Conservation (phyloP, 169 alveolate species). For the Eimeria necatrix region DNA sequence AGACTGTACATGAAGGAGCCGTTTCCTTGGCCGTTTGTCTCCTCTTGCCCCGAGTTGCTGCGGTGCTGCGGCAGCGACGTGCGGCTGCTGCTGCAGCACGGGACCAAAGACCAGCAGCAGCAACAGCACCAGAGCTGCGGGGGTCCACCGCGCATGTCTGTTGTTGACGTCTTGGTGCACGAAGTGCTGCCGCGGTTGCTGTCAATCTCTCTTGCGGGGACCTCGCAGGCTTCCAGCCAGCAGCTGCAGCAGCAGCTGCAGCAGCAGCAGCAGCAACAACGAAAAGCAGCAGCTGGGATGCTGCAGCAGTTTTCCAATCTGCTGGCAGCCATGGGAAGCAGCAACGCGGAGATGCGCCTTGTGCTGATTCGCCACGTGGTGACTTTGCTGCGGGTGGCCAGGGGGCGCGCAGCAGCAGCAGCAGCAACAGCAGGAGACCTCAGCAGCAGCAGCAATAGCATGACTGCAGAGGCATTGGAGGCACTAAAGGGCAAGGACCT, state of each 20-base stretch:
- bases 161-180: conserved; percentile 57
- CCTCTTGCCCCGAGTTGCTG: conserved; percentile 48
- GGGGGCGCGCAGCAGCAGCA: conserved; percentile 57
- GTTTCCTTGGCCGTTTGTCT: conserved; percentile 52
- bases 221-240: background rate
- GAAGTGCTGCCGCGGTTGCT: conserved; percentile 73
- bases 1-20: conserved; percentile 49
- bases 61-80: conserved; percentile 35
- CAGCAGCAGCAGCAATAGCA: background rate
- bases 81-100: conserved; percentile 63
- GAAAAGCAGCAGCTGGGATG: conserved; percentile 42
- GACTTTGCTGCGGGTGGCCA: conserved; percentile 26
- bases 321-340: conserved; percentile 75
- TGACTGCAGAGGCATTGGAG: conserved; percentile 8
- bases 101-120: conserved; percentile 30
- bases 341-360: conserved; percentile 66
- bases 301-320: conserved; percentile 61
- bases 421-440: conserved; percentile 27
- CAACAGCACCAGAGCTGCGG: conserved; percentile 69
- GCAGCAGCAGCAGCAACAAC: conserved; percentile 42
- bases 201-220: conserved; percentile 38
- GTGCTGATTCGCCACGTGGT: conserved; percentile 59
- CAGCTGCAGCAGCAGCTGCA: conserved; percentile 59
- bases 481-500: conserved; percentile 26
- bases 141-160: conserved; percentile 34